Conservation (phyloP, 495 filamentous ascomycete species). For the Barbatosphaeria neglecta region DNA sequence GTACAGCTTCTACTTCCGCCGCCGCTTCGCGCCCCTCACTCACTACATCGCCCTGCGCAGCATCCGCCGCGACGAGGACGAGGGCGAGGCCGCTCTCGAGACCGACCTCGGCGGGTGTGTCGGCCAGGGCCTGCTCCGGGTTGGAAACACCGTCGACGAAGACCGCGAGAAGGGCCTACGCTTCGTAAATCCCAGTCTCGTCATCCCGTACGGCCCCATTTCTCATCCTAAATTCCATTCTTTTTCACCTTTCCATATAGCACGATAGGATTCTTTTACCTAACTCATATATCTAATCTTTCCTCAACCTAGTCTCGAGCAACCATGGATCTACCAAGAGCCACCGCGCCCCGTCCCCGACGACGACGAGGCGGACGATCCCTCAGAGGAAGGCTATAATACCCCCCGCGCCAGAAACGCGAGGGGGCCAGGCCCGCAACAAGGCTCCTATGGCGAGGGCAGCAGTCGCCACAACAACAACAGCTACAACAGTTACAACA, state of each 20-base stretch:
- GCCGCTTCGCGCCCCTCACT: conserved; percentile 73
- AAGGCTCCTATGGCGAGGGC: background rate
- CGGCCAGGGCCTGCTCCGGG: background rate
- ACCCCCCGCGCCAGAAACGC: no score
- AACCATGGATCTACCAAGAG: conserved; percentile 41
- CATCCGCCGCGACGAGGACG: conserved; percentile 49
- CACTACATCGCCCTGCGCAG: conserved; percentile 85
- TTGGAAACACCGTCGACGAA: conserved; percentile 4
- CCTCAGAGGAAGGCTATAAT: conserved; percentile 5
- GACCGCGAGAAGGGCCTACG: conserved; percentile 41
- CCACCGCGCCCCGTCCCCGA: conserved; percentile 18
- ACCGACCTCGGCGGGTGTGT: conserved; percentile 19
- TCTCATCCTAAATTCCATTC: conserved; percentile 8
- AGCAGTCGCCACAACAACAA: background rate
- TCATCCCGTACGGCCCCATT: conserved; percentile 42
- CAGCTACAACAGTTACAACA: no score
- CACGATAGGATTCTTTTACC: no score
- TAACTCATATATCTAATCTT: no score
- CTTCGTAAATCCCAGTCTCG: conserved; percentile 68
- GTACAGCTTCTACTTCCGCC: conserved; percentile 66
- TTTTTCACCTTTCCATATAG: background rate
- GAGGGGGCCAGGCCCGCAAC: no score
- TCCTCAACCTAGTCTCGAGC: conserved; percentile 25
- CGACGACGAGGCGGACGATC: conserved; percentile 6
- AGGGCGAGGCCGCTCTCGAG: conserved; percentile 21